phyloP scores from a whole-genome alignment of 495 filamentous ascomycete genomes.

The Lasiosphaeria miniovina region DNA sequence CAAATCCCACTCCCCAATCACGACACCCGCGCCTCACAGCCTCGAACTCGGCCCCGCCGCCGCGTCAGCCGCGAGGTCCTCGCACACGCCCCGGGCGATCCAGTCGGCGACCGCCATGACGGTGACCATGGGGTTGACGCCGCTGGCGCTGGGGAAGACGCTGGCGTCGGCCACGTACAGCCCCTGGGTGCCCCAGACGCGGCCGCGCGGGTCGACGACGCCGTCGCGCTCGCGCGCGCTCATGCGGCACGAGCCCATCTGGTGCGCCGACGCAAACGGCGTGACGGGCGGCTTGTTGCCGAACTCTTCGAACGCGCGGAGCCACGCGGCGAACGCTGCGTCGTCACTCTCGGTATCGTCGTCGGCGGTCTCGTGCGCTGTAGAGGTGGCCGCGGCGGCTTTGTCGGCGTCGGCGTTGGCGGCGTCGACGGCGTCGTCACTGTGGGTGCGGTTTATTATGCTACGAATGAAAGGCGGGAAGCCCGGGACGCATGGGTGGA shows the following conservation, averaged over 20 bases:
- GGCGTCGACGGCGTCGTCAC: constrained; percentile 54
- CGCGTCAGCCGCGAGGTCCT: constrained; percentile 7
- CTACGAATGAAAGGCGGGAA: constrained; percentile 64
- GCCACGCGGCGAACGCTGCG: constrained; percentile 63
- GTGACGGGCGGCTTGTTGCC: constrained; percentile 51
- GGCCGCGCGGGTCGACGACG: constrained; percentile 72
- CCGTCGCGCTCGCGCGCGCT: constrained; percentile 53
- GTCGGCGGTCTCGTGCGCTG: background rate
- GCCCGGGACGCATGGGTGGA: constrained; percentile 59
- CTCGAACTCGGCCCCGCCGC: background rate
- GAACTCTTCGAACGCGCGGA: constrained; percentile 49
- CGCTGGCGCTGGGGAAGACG: constrained; percentile 83
- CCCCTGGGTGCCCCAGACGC: constrained; percentile 71
- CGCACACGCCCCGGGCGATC: constrained; percentile 51
- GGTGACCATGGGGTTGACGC: constrained; percentile 93
- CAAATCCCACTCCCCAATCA: too few relatives aligned
- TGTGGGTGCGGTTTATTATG: constrained; percentile 15
- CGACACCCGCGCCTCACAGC: constrained; percentile 12
- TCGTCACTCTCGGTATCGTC: constrained; percentile 11
- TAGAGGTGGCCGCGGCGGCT: background rate
- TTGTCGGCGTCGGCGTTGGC: constrained; percentile 55
- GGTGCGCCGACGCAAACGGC: constrained; percentile 64
- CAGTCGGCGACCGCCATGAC: constrained; percentile 78
- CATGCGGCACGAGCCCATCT: constrained; percentile 93
- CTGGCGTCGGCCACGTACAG: constrained; percentile 84